Evolutionary conservation across 495 filamentous ascomycete species (phyloP).

Genomic region (Physcia stellaris): DNA sequence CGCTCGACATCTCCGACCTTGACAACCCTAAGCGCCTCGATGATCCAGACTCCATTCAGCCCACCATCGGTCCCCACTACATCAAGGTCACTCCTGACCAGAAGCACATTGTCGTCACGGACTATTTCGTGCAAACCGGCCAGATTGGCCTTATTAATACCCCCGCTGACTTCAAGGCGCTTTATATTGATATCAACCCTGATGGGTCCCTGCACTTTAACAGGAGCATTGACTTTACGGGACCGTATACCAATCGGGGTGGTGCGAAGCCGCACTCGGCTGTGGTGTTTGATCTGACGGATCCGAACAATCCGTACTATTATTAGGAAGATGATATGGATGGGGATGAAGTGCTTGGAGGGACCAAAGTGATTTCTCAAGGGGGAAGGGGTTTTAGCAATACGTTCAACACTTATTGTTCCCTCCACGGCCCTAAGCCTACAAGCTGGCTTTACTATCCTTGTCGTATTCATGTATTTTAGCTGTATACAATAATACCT

Average conservation of each 20-base stretch:
- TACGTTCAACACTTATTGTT: no score
- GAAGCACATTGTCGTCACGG: conserved; percentile 47
- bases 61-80: conserved; percentile 48
- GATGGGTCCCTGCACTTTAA: conserved; percentile 44
- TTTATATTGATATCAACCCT: conserved; percentile 43
- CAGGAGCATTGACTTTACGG: conserved; percentile 41
- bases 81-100: conserved; percentile 52
- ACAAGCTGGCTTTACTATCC: no score
- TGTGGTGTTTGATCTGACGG: conserved; percentile 46
- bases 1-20: conserved; percentile 48
- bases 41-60: conserved; percentile 42
- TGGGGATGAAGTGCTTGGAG: not conserved
- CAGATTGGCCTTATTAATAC: conserved; percentile 49
- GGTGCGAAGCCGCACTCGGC: conserved; percentile 46
- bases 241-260: conserved; percentile 36
- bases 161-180: conserved; percentile 46
- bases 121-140: conserved; percentile 54
- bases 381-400: no score
- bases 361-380: no score
- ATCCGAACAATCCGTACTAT: conserved; percentile 31
- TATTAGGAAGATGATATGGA: conserved; percentile 13
- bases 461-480: no score
- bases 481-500: no score
- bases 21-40: conserved; percentile 46
- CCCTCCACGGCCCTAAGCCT: no score